These are phyloP conservation scores for Coniochaeta sp. DNA, from an alignment of 2,329 filamentous ascomycete genomes.

Conservation along the genomic window DNA sequence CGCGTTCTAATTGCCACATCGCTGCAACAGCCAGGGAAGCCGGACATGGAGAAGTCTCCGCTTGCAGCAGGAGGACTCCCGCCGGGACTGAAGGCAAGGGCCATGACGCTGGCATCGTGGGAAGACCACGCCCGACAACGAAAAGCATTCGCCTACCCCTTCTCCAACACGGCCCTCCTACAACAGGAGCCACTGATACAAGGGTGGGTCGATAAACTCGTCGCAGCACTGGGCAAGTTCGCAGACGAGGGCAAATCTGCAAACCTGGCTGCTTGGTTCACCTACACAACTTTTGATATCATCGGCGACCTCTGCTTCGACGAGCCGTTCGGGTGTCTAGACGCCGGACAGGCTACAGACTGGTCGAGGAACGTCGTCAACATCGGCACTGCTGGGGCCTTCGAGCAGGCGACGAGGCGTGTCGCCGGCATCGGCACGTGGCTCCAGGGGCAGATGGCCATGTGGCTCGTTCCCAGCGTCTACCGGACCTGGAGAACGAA, in stretches of 20 bases:
- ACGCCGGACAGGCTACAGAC: conserved; percentile 11
- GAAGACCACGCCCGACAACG: conserved; percentile 17
- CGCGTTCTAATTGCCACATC: conserved; percentile 3
- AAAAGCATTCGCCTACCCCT: conserved; percentile 15
- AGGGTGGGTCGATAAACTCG: conserved; percentile 15
- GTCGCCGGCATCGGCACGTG: conserved; percentile 16
- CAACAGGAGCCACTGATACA: conserved; percentile 16
- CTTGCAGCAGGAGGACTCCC: conserved; percentile 16
- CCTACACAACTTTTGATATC: conserved; percentile 15
- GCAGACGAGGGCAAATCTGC: conserved; percentile 6
- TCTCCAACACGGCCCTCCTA: conserved; percentile 16
- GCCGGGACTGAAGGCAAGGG: conserved; percentile 3
- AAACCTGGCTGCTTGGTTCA: conserved; percentile 19
- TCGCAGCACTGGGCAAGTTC: conserved; percentile 7
- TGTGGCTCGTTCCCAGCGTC: conserved; percentile 5
- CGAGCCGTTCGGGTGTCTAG: conserved; percentile 18
- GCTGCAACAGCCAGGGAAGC: conserved; percentile 5
- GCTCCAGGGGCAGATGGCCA: conserved; percentile 7
- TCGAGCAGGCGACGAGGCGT: conserved; percentile 17
- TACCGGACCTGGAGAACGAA: not conserved
- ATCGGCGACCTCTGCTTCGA: conserved; percentile 16
- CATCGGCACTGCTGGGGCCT: conserved; percentile 13
- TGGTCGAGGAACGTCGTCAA: conserved; percentile 15
- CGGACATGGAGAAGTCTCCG: conserved; percentile 20
- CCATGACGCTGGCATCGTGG: conserved; percentile 5